Base-by-base conservation (phyloP, 2,329 filamentous ascomycete species). In the Chalaropsis ovoidea region DNA sequence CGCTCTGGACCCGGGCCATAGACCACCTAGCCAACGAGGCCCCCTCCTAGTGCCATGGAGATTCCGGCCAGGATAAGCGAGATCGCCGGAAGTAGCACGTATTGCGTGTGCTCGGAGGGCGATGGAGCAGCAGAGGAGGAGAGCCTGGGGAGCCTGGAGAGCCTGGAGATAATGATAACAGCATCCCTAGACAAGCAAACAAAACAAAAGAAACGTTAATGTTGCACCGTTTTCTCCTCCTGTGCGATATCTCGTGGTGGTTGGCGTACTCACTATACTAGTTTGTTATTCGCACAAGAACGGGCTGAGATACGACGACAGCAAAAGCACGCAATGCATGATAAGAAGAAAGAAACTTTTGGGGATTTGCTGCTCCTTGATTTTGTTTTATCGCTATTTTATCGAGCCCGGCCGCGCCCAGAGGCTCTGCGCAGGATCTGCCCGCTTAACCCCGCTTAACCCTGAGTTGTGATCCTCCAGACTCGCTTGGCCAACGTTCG, bases 401-500 rank as follows among this genome's bases (percentile, higher is more conserved):
- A 58, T 58, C 22, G 27, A 4, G 5, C 35, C 27, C 8, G 13
- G 49, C 13, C 22, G 8, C 11, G 52, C 24, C 27, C 17, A 17
- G 52, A 58, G 52, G 52, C 52, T 58, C 52, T 58, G 49, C 49
- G 52, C 24, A 39, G 52, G 52, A 58, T 58, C 52, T n/a, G 10
- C 11, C 52, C 52, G 52, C 52, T 58, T 58, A 58, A 58, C 52
- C 52, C 52, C 52, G 52, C 24, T 35, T 58, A 58, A 58, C 52
- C 52, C 52, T 58, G 52, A 58, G 5, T 17, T 4, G 10, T 13
- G 52, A 58, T 58, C 52, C 52, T 58, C 15, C 27, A 15, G 22
- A 17, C 52, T 31, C 27, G 52, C 22, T 17, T 58, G 24, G 24
- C 27, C 24, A 15, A n/a, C 13, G 42, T n/a, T 15, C 17, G 13